Conservation (phyloP, 768 basidiomycete species). For the Rubroboletus pulcherrimus region DNA sequence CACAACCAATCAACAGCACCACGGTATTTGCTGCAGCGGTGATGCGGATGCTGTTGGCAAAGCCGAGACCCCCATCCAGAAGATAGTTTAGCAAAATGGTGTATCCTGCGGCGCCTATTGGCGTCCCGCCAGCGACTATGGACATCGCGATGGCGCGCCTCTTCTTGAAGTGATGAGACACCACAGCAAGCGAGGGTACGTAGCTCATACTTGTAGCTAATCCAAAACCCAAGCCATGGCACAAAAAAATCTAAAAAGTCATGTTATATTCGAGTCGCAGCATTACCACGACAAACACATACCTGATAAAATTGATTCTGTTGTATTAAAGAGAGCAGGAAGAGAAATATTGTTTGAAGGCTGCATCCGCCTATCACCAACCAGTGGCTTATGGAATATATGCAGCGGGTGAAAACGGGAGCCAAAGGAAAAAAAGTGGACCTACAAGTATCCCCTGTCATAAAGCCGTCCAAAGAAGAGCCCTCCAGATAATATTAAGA, state of each 20-base stretch:
- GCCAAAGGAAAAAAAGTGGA: not conserved
- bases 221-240: slow-evolving; percentile 33
- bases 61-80: slow-evolving; percentile 25
- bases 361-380: slow-evolving; percentile 43
- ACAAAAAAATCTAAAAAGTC: slow-evolving; percentile 33
- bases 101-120: slow-evolving; percentile 22
- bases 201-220: slow-evolving; percentile 38
- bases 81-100: slow-evolving; percentile 30
- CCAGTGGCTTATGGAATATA: slow-evolving; percentile 31
- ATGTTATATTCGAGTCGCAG: slow-evolving; percentile 13
- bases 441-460: slow-evolving; percentile 51
- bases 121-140: slow-evolving; percentile 36
- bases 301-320: slow-evolving; percentile 34
- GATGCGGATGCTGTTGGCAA: slow-evolving; percentile 42
- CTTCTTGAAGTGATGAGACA: slow-evolving; percentile 44
- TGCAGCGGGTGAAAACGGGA: not conserved
- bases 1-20: slow-evolving; percentile 33
- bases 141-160: slow-evolving; percentile 41
- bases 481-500: slow-evolving; percentile 42
- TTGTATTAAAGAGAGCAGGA: slow-evolving; percentile 42
- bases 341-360: slow-evolving; percentile 40
- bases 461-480: slow-evolving; percentile 47
- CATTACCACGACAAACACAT: slow-evolving; percentile 21
- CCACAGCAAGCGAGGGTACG: slow-evolving; percentile 42
- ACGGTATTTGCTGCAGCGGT: slow-evolving; percentile 41